These are phyloP conservation scores for Vigna nakashimae DNA, from an alignment of 306 rosid species.

Conservation along the genomic window DNA sequence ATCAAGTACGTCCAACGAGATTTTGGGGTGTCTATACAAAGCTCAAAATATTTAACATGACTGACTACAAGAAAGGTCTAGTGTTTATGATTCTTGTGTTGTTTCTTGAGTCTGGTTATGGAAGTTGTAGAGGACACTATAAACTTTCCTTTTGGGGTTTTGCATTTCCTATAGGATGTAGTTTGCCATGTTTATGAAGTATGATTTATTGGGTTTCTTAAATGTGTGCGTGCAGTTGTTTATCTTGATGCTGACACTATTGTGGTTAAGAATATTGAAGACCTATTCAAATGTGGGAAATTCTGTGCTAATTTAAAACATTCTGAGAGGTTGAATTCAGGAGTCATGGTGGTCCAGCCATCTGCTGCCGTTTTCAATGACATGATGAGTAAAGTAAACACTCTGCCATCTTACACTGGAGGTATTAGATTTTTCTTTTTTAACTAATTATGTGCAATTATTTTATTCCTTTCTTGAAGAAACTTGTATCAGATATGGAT, in stretches of 20 bases:
- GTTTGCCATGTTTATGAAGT: neutral
- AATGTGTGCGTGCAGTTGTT: conserved; percentile 64
- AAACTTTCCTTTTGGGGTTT: neutral
- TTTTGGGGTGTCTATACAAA: conserved; percentile 99
- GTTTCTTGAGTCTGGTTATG: neutral
- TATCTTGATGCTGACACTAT: conserved; percentile 92
- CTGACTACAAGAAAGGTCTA: conserved; percentile 83
- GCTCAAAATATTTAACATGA: conserved; percentile 96
- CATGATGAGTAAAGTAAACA: conserved; percentile 83
- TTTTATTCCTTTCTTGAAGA: conserved; percentile 10
- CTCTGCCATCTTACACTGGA: conserved; percentile 87
- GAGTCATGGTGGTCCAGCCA: conserved; percentile 89
- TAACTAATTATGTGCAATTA: neutral
- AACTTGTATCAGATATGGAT: conserved; percentile 28
- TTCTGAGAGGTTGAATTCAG: conserved; percentile 91
- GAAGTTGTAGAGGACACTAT: neutral
- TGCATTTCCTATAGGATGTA: conserved; percentile 26
- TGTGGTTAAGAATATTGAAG: conserved; percentile 79
- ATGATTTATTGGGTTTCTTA: conserved; percentile 29
- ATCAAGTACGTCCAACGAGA: conserved; percentile 88
- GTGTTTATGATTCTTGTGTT: conserved; percentile 10
- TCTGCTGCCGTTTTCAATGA: conserved; percentile 76
- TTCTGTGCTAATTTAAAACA: conserved; percentile 97
- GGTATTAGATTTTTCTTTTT: conserved; percentile 52
- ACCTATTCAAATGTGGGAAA: conserved; percentile 81